phyloP scores from a whole-genome alignment of 345 rosid genomes.

The Limnanthes douglasii region DNA sequence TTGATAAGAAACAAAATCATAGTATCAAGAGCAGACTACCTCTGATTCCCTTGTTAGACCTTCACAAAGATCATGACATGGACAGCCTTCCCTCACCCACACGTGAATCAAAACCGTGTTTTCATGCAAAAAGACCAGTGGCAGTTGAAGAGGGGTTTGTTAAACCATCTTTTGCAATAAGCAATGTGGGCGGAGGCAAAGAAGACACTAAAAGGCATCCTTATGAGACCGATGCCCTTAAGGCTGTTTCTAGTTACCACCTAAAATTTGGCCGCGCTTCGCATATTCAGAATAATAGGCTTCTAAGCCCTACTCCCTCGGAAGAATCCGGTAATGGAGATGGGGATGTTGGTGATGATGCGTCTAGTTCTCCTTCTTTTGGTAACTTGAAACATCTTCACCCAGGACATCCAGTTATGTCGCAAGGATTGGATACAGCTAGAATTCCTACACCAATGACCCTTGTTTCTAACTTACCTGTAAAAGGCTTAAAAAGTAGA shows the following conservation, averaged over 20 bases:
- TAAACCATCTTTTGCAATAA: conserved; percentile 16
- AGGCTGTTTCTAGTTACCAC: conserved; percentile 70
- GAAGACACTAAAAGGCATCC: conserved; percentile 32
- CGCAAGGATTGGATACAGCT: no score
- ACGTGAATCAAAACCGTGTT: conserved; percentile 41
- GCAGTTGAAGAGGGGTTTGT: conserved; percentile 21
- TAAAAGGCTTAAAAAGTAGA: conserved; percentile 54
- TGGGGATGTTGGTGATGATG: conserved; percentile 51
- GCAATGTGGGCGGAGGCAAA: conserved; percentile 16
- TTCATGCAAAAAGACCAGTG: conserved; percentile 21
- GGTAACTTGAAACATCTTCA: no score
- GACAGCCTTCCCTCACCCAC: conserved; percentile 98
- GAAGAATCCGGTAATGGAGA: conserved; percentile 46
- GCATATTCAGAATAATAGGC: conserved; percentile 26
- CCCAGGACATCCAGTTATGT: no score
- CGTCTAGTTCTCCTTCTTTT: conserved; percentile 59
- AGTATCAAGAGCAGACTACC: conserved; percentile 32
- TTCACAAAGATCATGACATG: conserved; percentile 84
- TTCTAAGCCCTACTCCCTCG: conserved; percentile 98
- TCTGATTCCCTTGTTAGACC: conserved; percentile 72
- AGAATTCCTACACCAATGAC: no score
- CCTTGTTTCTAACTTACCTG: conserved; percentile 19
- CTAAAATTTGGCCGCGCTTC: conserved; percentile 46
- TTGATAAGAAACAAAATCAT: conserved; percentile 14
- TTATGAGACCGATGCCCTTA: conserved; percentile 64